Evolutionary conservation across 352 stramenopile genomes (phyloP).

Genomic region (Peronospora tabacina): DNA sequence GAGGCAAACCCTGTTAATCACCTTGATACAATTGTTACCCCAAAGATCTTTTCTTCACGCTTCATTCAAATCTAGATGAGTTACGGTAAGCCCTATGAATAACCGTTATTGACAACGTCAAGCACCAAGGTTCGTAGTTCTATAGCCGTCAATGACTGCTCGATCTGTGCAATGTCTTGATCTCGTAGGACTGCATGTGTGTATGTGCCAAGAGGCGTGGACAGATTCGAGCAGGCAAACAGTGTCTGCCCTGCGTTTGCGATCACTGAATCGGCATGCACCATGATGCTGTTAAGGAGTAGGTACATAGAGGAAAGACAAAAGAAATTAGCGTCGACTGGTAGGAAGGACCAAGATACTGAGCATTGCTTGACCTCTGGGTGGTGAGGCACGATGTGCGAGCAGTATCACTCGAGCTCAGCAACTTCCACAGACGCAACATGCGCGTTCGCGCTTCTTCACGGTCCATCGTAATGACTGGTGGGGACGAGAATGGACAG

Average conservation of each 20-base stretch:
- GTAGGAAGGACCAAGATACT: not conserved
- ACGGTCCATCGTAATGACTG: constrained; percentile 23
- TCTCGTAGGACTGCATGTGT: constrained; percentile 48
- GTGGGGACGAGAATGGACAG: constrained; percentile 1
- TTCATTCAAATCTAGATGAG: not conserved
- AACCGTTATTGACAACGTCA: not conserved
- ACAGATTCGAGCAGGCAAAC: constrained; percentile 45
- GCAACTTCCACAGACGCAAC: constrained; percentile 43
- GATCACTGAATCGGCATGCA: constrained; percentile 32
- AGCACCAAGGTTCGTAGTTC: constrained; percentile 30
- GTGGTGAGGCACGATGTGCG: constrained; percentile 44
- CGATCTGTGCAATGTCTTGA: constrained; percentile 43
- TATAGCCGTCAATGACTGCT: constrained; percentile 24
- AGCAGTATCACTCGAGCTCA: constrained; percentile 15
- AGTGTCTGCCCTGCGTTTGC: constrained; percentile 62
- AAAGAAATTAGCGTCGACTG: constrained; percentile 1
- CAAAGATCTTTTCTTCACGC: not conserved
- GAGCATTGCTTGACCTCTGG: constrained; percentile 29
- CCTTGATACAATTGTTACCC: not conserved
- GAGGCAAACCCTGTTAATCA: not conserved
- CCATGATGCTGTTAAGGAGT: constrained; percentile 31
- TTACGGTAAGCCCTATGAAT: not conserved
- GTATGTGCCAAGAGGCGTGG: constrained; percentile 61
- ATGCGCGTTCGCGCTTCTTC: constrained; percentile 46
- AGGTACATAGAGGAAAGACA: not conserved